Evolutionary conservation across 2,329 filamentous ascomycete species (phyloP).

Genomic region (Ustilaginoidea virens): DNA sequence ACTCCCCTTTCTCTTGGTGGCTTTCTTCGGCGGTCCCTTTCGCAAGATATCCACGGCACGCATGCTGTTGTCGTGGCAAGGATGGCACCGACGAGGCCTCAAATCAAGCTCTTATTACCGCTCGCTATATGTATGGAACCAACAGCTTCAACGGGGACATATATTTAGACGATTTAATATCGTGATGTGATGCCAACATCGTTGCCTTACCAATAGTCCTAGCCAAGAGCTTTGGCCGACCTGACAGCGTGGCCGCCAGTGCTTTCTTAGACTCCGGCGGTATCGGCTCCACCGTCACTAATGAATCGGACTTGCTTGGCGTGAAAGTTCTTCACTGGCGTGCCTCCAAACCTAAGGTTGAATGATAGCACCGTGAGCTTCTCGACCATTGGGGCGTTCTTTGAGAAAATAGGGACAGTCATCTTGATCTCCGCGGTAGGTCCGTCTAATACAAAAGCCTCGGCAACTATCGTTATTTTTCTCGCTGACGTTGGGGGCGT

Average conservation of each 20-base stretch:
- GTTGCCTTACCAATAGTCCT: slow-evolving; percentile 18
- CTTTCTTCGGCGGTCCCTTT: not conserved
- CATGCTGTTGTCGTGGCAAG: slow-evolving; percentile 1
- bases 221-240: slow-evolving; percentile 21
- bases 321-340: slow-evolving; percentile 20
- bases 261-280: slow-evolving; percentile 23
- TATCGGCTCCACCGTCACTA: slow-evolving; percentile 14
- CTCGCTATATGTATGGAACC: slow-evolving; percentile 18
- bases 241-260: slow-evolving; percentile 14
- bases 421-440: slow-evolving; percentile 13
- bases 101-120: too few relatives aligned
- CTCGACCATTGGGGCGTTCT: slow-evolving; percentile 14
- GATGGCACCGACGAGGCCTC: slow-evolving; percentile 1
- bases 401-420: slow-evolving; percentile 16
- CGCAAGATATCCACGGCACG: not conserved
- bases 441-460: slow-evolving; percentile 12
- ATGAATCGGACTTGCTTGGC: slow-evolving; percentile 23
- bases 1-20: not conserved
- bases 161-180: slow-evolving; percentile 19
- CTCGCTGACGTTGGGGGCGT: slow-evolving; percentile 11
- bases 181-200: slow-evolving; percentile 19
- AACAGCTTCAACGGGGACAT: slow-evolving; percentile 12
- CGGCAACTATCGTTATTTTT: slow-evolving; percentile 12
- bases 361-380: slow-evolving; percentile 20
- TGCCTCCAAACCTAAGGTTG: slow-evolving; percentile 26